These are phyloP conservation scores for Nakaseomyces delphensis DNA, from an alignment of 1,139 yeast species.

Conservation along the genomic window DNA sequence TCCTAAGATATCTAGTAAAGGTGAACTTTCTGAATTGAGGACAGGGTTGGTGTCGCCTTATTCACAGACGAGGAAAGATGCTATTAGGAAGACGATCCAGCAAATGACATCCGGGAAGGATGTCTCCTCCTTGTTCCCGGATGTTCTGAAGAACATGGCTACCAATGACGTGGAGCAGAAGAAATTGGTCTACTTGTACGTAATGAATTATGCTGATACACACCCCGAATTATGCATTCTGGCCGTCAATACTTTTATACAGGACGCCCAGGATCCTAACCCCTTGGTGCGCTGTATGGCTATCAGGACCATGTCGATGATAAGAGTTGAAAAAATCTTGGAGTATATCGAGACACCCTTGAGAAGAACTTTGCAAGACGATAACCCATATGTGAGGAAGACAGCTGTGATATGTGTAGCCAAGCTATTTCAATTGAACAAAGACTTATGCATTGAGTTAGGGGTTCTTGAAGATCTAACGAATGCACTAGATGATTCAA, in stretches of 20 bases:
- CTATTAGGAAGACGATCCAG: slow-evolving; percentile 91
- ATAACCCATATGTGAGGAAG: slow-evolving; percentile 93
- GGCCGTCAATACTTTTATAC: slow-evolving; percentile 95
- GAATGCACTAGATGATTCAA: slow-evolving; percentile 70
- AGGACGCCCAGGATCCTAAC: slow-evolving; percentile 93
- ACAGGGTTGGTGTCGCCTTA: slow-evolving; percentile 90
- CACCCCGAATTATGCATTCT: slow-evolving; percentile 93
- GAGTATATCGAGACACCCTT: slow-evolving; percentile 91
- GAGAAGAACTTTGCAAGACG: slow-evolving; percentile 76
- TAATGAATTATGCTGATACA: slow-evolving; percentile 95
- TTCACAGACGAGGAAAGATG: slow-evolving; percentile 89
- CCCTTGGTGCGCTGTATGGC: slow-evolving; percentile 95
- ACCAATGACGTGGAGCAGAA: slow-evolving; percentile 95
- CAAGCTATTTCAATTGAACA: slow-evolving; percentile 79
- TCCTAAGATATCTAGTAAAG: slow-evolving; percentile 35
- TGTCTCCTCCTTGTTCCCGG: slow-evolving; percentile 90
- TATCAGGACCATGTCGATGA: slow-evolving; percentile 97
- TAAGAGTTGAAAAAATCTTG: slow-evolving; percentile 88
- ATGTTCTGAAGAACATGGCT: slow-evolving; percentile 91
- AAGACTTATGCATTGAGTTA: slow-evolving; percentile 72
- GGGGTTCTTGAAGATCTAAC: slow-evolving; percentile 72
- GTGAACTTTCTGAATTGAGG: slow-evolving; percentile 82
- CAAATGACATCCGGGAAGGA: slow-evolving; percentile 99
- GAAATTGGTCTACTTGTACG: slow-evolving; percentile 84
- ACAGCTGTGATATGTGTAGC: slow-evolving; percentile 98